These are phyloP conservation scores for Phytophthora sp. DNA, from an alignment of 352 stramenopile genomes.

Conservation along the genomic window DNA sequence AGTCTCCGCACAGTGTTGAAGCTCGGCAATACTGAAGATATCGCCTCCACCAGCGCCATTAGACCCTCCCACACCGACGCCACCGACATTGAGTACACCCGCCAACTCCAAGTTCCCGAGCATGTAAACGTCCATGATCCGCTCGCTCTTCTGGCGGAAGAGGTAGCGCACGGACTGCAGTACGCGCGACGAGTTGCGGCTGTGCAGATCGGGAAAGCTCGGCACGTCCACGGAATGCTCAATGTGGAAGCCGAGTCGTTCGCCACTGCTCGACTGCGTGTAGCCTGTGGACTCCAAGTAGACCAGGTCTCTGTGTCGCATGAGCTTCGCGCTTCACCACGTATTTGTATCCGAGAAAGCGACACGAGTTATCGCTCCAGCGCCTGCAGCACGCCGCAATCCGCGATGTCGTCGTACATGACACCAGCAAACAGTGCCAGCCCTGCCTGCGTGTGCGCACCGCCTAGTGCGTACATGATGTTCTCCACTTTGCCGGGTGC, in stretches of 20 bases:
- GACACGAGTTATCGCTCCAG: slow-evolving; percentile 41
- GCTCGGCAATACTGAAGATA: slow-evolving; percentile 32
- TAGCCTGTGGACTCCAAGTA: slow-evolving; percentile 46
- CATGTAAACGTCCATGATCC: slow-evolving; percentile 33
- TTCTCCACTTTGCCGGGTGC: slow-evolving; percentile 41
- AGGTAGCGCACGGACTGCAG: slow-evolving; percentile 35
- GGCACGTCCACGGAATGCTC: slow-evolving; percentile 42
- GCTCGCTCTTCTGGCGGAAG: slow-evolving; percentile 43
- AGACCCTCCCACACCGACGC: slow-evolving; percentile 5
- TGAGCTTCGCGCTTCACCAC: slow-evolving; percentile 34
- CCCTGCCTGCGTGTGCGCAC: slow-evolving; percentile 37
- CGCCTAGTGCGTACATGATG: slow-evolving; percentile 43
- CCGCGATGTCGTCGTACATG: slow-evolving; percentile 47
- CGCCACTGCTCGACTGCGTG: slow-evolving; percentile 35
- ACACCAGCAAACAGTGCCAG: slow-evolving; percentile 42
- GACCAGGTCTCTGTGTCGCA: slow-evolving; percentile 36
- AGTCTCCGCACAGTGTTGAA: slow-evolving; percentile 39
- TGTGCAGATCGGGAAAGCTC: slow-evolving; percentile 35
- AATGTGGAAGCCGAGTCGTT: slow-evolving; percentile 47
- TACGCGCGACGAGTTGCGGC: slow-evolving; percentile 15
- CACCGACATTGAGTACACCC: slow-evolving; percentile 5
- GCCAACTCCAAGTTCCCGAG: slow-evolving; percentile 30
- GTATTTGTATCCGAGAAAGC: slow-evolving; percentile 58
- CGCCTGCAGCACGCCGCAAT: slow-evolving; percentile 45
- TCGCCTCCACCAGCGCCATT: not conserved